Percentiles rank a stretch among this genome's conserved stretches.
These are phyloP conservation scores for Chloromonas sp. DNA, from an alignment of 163 green algal genomes.

Conservation along the genomic window DNA sequence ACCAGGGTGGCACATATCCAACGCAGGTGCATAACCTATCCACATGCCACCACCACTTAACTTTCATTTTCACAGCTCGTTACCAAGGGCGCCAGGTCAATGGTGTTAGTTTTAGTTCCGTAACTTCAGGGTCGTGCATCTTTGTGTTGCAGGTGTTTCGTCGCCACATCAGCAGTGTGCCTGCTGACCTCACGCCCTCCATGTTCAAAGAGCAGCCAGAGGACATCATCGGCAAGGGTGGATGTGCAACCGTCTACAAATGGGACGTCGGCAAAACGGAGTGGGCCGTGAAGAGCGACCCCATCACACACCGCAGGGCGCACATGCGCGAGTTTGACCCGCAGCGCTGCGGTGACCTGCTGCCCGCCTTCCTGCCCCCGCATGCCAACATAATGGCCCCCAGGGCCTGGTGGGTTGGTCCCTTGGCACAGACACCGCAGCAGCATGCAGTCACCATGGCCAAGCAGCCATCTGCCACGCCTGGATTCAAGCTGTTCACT, in stretches of 20 bases:
- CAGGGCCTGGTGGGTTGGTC: background rate
- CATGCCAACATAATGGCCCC: conserved; percentile 3
- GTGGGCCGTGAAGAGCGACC: conserved; percentile 10
- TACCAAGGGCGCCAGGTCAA: no score
- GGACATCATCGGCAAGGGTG: background rate
- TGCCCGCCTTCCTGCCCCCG: conserved; percentile 10
- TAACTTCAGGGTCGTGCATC: no score
- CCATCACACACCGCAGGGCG: background rate
- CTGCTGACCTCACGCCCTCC: no score
- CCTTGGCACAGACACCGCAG: background rate
- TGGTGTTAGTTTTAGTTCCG: no score
- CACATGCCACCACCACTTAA: no score
- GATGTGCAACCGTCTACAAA: background rate
- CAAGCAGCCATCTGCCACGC: background rate
- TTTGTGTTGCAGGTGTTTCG: no score
- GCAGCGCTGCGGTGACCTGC: conserved; percentile 9
- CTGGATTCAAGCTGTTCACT: conserved; percentile 3
- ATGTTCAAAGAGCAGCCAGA: background rate
- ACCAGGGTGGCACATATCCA: no score
- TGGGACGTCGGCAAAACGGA: background rate
- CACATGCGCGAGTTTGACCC: background rate
- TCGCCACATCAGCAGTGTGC: no score
- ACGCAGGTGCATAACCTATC: no score
- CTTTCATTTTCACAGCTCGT: no score
- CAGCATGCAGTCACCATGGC: background rate